Conservation (phyloP, 1,139 yeast genomes). For the Kodamaea anthophila region DNA sequence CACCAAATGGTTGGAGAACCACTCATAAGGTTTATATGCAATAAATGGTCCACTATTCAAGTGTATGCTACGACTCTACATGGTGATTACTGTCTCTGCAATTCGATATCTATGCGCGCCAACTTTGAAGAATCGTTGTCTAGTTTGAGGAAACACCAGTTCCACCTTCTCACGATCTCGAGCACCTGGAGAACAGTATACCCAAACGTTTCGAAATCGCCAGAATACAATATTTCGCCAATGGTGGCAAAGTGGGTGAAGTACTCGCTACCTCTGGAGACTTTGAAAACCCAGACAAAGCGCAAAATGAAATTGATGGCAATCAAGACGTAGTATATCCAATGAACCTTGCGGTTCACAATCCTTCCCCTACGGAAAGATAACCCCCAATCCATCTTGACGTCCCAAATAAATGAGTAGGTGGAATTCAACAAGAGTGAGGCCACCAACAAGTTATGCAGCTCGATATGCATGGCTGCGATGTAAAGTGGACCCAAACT, state of each 20-base stretch:
- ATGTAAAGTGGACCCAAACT: constrained; percentile 47
- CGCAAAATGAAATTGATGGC: constrained; percentile 56
- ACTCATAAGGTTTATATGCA: constrained; percentile 8
- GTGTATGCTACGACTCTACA: background rate
- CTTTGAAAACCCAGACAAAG: constrained; percentile 61
- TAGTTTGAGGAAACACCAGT: constrained; percentile 82
- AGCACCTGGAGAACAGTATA: constrained; percentile 58
- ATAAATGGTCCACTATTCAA: constrained; percentile 1
- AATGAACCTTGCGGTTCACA: constrained; percentile 4
- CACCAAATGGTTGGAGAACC: constrained; percentile 40
- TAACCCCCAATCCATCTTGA: constrained; percentile 83
- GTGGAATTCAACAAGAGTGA: constrained; percentile 57
- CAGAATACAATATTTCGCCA: constrained; percentile 30
- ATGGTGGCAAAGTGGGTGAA: constrained; percentile 12
- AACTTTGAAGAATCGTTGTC: constrained; percentile 65
- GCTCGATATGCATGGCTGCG: constrained; percentile 7
- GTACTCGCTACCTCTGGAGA: constrained; percentile 10
- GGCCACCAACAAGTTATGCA: constrained; percentile 39
- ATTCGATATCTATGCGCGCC: constrained; percentile 15
- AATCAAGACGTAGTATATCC: constrained; percentile 43
- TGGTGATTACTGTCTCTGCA: constrained; percentile 6
- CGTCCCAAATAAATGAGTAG: constrained; percentile 84
- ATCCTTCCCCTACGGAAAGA: constrained; percentile 7
- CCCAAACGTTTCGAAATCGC: constrained; percentile 51
- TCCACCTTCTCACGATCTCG: constrained; percentile 77